Conservation (phyloP, 2,329 filamentous ascomycete species). For the Hypoxylon sp. region DNA sequence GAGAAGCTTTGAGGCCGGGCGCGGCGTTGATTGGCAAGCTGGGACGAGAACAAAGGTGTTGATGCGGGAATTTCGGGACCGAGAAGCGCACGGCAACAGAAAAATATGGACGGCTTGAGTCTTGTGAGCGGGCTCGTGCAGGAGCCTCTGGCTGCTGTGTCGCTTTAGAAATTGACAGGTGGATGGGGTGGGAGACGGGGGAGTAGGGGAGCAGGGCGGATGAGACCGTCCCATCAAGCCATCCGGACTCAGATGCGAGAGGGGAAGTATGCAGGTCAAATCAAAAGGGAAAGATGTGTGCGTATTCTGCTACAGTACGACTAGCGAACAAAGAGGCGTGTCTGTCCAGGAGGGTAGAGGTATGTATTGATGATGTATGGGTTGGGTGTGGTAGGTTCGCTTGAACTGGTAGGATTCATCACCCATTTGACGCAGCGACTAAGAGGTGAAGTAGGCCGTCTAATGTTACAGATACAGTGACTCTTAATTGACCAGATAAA, state of each 20-base stretch:
- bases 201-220: constrained; percentile 18
- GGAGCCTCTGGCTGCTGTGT: constrained; percentile 38
- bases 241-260: constrained; percentile 27
- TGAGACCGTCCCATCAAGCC: constrained; percentile 34
- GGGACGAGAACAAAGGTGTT: constrained; percentile 24
- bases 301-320: constrained; percentile 33
- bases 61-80: constrained; percentile 53
- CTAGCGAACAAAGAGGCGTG: constrained; percentile 13
- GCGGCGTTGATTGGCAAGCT: constrained; percentile 48
- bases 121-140: constrained; percentile 39
- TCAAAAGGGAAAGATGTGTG: constrained; percentile 39
- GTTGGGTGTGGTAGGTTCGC: constrained; percentile 8
- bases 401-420: constrained; percentile 5
- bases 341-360: constrained; percentile 1
- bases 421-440: constrained; percentile 8
- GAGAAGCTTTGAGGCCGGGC: constrained; percentile 37
- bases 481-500: constrained; percentile 19
- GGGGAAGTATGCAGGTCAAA: constrained; percentile 41
- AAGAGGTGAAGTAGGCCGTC: not conserved
- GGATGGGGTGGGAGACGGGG: constrained; percentile 19
- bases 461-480: constrained; percentile 37
- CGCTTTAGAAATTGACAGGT: constrained; percentile 28
- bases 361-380: constrained; percentile 10
- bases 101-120: constrained; percentile 12
- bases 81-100: constrained; percentile 37